A percentile compares a stretch with the other conserved stretches of the same genome.
These are phyloP conservation scores for Hypholoma fasciculare DNA, from an alignment of 768 basidiomycete genomes.

Conservation along the genomic window DNA sequence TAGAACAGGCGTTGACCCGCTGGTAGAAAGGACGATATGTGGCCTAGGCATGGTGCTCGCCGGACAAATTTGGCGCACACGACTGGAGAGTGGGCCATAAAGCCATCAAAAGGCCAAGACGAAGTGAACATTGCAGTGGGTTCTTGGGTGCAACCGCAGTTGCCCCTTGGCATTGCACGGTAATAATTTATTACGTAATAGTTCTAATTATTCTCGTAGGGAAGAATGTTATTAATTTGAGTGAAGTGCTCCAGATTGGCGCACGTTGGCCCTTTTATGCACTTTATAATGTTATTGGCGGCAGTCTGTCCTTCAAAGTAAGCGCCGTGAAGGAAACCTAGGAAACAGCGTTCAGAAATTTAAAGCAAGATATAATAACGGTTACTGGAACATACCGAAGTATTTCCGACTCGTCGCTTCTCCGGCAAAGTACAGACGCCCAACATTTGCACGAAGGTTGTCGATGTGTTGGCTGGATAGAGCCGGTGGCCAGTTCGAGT, in stretches of 20 bases:
- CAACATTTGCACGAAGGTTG: conserved; percentile 56
- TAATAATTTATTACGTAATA: not conserved
- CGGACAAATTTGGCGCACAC: too few species aligned
- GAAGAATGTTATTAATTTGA: conserved; percentile 23
- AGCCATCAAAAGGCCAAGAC: too few species aligned
- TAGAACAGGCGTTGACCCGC: too few species aligned
- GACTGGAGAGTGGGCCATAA: too few species aligned
- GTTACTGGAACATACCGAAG: conserved; percentile 42
- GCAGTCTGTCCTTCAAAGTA: conserved; percentile 53
- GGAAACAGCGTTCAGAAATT: not conserved
- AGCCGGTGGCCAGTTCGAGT: conserved; percentile 70
- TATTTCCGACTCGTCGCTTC: conserved; percentile 60
- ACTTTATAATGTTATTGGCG: conserved; percentile 39
- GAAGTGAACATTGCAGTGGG: too few species aligned
- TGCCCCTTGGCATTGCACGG: too few species aligned
- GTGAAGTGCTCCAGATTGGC: conserved; percentile 21
- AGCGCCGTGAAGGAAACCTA: conserved; percentile 60
- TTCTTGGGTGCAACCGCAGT: too few species aligned
- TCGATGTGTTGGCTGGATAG: conserved; percentile 54
- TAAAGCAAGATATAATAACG: not conserved
- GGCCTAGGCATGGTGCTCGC: too few species aligned
- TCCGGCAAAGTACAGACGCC: conserved; percentile 60
- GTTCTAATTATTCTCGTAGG: conserved; percentile 22
- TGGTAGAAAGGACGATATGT: too few species aligned
- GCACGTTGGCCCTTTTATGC: conserved; percentile 32